Conservation (phyloP, 2,329 filamentous ascomycete species). For the Alternaria infectoria region DNA sequence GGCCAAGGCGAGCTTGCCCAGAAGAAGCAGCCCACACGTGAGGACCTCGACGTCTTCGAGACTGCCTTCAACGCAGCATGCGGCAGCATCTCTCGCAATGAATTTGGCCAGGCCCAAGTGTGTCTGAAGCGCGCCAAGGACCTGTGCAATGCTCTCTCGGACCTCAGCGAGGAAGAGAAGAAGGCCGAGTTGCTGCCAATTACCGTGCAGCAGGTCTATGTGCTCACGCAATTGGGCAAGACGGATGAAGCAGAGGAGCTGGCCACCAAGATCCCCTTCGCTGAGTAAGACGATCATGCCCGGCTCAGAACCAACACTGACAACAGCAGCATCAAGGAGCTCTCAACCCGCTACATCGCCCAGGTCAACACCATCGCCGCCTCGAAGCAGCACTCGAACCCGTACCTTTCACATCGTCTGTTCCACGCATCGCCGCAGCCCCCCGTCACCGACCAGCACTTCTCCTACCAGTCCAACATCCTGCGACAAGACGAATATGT, state of each 20-base stretch:
- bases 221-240: constrained; percentile 71
- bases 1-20: constrained; percentile 60
- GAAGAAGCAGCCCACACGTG: constrained; percentile 63
- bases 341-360: constrained; percentile 69
- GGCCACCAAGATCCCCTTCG: constrained; percentile 65
- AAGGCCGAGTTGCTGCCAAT: constrained; percentile 76
- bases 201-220: constrained; percentile 76
- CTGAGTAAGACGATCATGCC: constrained; percentile 59
- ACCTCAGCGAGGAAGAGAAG: constrained; percentile 76
- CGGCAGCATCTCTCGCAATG: constrained; percentile 71
- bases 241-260: constrained; percentile 68
- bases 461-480: constrained; percentile 71
- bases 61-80: constrained; percentile 83
- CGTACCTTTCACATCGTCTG: constrained; percentile 70
- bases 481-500: constrained; percentile 69
- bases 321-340: constrained; percentile 65
- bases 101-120: constrained; percentile 68
- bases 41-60: constrained; percentile 78
- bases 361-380: constrained; percentile 68
- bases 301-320: constrained; percentile 16
- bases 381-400: constrained; percentile 61
- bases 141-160: constrained; percentile 75
- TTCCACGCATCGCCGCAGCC: constrained; percentile 62
- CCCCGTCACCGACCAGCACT: constrained; percentile 68
- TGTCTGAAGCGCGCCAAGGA: constrained; percentile 73